A percentile compares a stretch with the other conserved stretches of the same genome.
These are phyloP conservation scores for Eucalyptus caleyi DNA, from an alignment of 345 rosid species.

Conservation along the genomic window DNA sequence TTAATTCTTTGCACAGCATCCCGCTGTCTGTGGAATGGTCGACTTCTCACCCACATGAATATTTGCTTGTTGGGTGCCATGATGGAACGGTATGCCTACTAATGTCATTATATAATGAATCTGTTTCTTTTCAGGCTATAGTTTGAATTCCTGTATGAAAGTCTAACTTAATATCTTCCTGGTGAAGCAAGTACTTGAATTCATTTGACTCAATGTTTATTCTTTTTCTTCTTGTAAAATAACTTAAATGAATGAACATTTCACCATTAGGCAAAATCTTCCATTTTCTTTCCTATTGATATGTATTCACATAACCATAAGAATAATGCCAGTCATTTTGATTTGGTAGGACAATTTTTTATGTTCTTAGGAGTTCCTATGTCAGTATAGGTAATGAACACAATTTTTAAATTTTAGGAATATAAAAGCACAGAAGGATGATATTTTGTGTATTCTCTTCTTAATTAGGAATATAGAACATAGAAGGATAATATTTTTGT, in stretches of 20 bases:
- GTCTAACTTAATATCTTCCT: background rate
- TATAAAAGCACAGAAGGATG: background rate
- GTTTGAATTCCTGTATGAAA: background rate
- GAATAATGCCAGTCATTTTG: background rate
- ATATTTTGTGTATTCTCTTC: background rate
- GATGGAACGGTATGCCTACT: slow-evolving; percentile 60
- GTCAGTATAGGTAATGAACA: background rate
- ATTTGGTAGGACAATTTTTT: background rate
- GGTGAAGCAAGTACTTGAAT: background rate
- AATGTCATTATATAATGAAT: background rate
- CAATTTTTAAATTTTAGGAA: background rate
- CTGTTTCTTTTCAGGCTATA: background rate
- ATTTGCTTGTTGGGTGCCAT: slow-evolving; percentile 89
- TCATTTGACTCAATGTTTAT: background rate
- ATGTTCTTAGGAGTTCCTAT: background rate
- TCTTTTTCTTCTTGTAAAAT: background rate
- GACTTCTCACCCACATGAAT: slow-evolving; percentile 42
- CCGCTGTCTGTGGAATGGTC: slow-evolving; percentile 94
- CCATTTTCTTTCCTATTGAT: background rate
- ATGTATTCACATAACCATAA: background rate
- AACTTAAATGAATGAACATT: background rate
- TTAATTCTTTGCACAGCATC: slow-evolving; percentile 32
- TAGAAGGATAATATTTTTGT: background rate
- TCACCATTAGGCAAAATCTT: background rate
- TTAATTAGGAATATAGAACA: background rate